These are phyloP conservation scores for Orychophragmus violaceus DNA, from an alignment of 345 rosid genomes.

Conservation along the genomic window DNA sequence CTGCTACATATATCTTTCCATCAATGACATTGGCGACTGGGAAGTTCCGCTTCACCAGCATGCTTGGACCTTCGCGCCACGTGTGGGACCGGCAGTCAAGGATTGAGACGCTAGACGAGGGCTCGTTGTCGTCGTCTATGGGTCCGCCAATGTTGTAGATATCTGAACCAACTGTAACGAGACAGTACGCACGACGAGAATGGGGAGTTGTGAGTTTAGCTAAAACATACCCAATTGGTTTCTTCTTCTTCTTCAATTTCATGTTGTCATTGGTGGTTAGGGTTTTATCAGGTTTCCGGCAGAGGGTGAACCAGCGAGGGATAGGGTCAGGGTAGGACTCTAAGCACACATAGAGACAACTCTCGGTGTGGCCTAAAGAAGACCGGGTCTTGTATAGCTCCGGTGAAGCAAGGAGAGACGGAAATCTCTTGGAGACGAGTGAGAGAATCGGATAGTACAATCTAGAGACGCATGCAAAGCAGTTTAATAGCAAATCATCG, in stretches of 20 bases:
- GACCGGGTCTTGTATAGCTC: slow-evolving; percentile 49
- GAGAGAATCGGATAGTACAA: slow-evolving; percentile 50
- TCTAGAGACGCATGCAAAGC: slow-evolving; percentile 53
- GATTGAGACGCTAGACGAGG: slow-evolving; percentile 48
- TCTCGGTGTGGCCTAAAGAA: slow-evolving; percentile 21
- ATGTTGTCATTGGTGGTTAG: not conserved
- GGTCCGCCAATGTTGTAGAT: slow-evolving; percentile 46
- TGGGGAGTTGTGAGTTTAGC: slow-evolving; percentile 19
- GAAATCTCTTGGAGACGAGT: slow-evolving; percentile 50
- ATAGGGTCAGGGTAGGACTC: slow-evolving; percentile 30
- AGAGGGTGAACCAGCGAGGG: slow-evolving; percentile 42
- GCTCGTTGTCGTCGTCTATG: not conserved
- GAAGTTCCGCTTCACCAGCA: slow-evolving; percentile 43
- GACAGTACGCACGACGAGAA: slow-evolving; percentile 31
- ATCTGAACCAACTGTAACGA: slow-evolving; percentile 21
- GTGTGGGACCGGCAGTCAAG: slow-evolving; percentile 55
- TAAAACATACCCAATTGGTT: not conserved
- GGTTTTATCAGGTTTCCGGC: slow-evolving; percentile 9
- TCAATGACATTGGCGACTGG: slow-evolving; percentile 50
- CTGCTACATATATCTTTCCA: slow-evolving; percentile 56
- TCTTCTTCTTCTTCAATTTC: not conserved
- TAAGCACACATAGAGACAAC: slow-evolving; percentile 51
- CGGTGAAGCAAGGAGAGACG: slow-evolving; percentile 46
- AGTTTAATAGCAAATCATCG: slow-evolving; percentile 49
- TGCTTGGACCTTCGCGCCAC: slow-evolving; percentile 48